Percentiles rank a stretch among this genome's conserved stretches.
These are phyloP conservation scores for Cydonia oblonga DNA, from an alignment of 331 rosid genomes.

Conservation along the genomic window DNA sequence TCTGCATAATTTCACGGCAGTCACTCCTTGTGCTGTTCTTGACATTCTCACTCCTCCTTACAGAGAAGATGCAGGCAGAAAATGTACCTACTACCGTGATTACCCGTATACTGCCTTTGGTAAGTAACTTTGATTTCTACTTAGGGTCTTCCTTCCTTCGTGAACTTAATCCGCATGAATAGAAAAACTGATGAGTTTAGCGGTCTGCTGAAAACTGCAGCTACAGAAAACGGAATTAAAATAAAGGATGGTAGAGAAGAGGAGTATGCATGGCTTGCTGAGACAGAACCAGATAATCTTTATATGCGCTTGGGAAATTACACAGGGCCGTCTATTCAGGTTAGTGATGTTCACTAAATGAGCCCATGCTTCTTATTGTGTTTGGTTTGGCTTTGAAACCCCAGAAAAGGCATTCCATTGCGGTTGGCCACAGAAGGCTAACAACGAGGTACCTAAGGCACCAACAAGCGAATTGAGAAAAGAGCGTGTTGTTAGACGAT, in stretches of 20 bases:
- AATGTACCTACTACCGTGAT: slow-evolving; percentile 72
- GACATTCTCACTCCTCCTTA: slow-evolving; percentile 89
- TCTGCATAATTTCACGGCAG: slow-evolving; percentile 86
- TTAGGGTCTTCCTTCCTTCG: neutral
- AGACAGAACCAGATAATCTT: slow-evolving; percentile 55
- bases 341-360: neutral
- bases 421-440: neutral
- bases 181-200: neutral
- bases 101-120: slow-evolving; percentile 65
- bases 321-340: slow-evolving; percentile 63
- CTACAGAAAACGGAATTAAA: slow-evolving; percentile 28
- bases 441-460: neutral
- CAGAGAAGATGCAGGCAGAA: slow-evolving; percentile 63
- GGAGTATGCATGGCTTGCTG: slow-evolving; percentile 85
- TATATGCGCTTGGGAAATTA: slow-evolving; percentile 67
- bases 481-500: neutral
- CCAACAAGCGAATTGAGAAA: neutral
- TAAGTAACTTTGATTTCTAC: slow-evolving; percentile 28
- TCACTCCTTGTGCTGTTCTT: slow-evolving; percentile 77
- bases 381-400: neutral
- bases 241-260: slow-evolving; percentile 41
- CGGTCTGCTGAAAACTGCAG: slow-evolving; percentile 30
- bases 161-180: neutral
- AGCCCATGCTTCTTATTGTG: neutral
- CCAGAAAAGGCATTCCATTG: neutral